A percentile compares a stretch with the other conserved stretches of the same genome.
Conservation (phyloP, 768 basidiomycete genomes). For the Macrolepiota albuminosa region DNA sequence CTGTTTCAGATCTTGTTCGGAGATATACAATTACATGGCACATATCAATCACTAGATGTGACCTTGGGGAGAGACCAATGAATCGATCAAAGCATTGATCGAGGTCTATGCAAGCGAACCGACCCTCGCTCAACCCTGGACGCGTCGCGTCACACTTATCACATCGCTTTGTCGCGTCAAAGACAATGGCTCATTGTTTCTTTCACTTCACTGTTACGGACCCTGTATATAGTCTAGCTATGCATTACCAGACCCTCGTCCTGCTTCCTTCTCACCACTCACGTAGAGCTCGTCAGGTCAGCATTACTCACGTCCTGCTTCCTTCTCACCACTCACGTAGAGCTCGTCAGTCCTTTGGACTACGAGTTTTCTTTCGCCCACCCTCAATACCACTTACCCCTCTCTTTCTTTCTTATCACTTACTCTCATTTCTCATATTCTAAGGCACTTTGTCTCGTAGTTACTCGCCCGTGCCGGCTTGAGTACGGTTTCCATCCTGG, state of each 20-base stretch:
- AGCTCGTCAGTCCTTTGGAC: no score
- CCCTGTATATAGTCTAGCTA: background rate
- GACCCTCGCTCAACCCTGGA: background rate
- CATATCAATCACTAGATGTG: no score
- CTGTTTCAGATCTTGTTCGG: no score
- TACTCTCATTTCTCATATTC: background rate
- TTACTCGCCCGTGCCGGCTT: background rate
- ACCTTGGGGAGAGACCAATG: no score
- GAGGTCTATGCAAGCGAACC: background rate
- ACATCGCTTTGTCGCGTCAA: background rate
- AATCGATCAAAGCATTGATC: no score
- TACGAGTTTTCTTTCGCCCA: background rate
- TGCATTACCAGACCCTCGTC: background rate
- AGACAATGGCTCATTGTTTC: background rate
- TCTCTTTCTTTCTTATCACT: background rate
- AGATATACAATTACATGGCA: no score
- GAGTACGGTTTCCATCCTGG: no score
- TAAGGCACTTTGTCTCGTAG: background rate
- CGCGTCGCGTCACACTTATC: background rate
- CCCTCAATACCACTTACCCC: background rate
- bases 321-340: background rate
- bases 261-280: no score
- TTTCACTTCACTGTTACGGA: background rate
- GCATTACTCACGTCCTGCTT: background rate
- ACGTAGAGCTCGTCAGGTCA: no score